Base-by-base conservation (phyloP, 176 grass and related monocot species). In the Avena sativa region DNA sequence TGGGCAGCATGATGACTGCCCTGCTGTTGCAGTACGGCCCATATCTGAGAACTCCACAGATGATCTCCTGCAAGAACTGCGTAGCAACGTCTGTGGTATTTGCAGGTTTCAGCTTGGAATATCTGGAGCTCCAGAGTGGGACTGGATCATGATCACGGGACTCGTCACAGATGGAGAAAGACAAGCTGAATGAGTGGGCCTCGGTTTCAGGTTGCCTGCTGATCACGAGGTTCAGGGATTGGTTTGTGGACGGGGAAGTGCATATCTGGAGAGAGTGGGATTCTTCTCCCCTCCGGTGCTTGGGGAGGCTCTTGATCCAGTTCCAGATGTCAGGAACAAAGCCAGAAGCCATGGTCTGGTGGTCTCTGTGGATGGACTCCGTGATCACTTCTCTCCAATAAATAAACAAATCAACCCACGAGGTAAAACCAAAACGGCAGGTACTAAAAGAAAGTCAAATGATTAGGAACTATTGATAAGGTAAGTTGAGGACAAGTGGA, bases 71-170 rank as follows among this genome's bases (percentile, higher is more conserved):
- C 68, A 94, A 85, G 38, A 95, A 77, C 25, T 71, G 40, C 3
- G 17, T 14, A 15, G 73, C 43, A 12, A 62, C 32, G 32, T 94
- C 91, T 59, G 76, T 86, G 25, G 58, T 36, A 0, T 67, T 53
- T 2, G 14, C 20, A 75, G 59, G 60, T 36, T 75, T 88, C n/a
- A 59, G 53, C 59, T 40, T 84, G 26, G 88, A 88, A 25, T 49
- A 77, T 57, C 57, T 80, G 15, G 92, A 91, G 66, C 73, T 88
- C 95, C 91, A 95, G 11, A 97, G 91, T 32, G 89, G 63, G 61
- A 91, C 91, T 4, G 89, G 38, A 20, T 84, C 56, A 56, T 87
- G 68, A 1, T 84, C 48, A 73, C 84, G 68, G 9, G 74, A 73
- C 25, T 89, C 79, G 30, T 87, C 47, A 80, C 46, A 85, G 28